Conservation (phyloP, 2,329 filamentous ascomycete genomes). For the Apiospora saccharicola region DNA sequence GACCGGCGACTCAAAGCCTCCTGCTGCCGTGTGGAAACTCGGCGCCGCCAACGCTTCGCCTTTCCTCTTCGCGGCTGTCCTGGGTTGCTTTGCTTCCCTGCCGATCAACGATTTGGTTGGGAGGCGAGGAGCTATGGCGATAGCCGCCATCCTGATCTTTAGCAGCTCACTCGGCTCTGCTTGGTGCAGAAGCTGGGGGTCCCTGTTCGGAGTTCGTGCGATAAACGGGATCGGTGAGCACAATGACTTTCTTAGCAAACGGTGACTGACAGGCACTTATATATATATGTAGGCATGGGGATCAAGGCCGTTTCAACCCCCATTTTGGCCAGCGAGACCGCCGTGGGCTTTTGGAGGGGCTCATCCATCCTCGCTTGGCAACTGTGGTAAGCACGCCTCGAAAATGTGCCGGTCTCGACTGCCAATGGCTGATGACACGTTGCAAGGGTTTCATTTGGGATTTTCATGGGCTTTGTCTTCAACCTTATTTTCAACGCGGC, state of each 20-base stretch:
- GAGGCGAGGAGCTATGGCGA: slow-evolving; percentile 48
- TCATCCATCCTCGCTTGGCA: slow-evolving; percentile 58
- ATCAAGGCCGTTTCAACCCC: slow-evolving; percentile 57
- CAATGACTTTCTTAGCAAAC: not conserved
- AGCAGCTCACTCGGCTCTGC: slow-evolving; percentile 45
- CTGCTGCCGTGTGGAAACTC: slow-evolving; percentile 42
- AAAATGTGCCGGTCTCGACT: not conserved
- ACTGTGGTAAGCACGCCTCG: slow-evolving; percentile 42
- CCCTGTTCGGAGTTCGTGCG: slow-evolving; percentile 24
- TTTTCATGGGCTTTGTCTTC: slow-evolving; percentile 46
- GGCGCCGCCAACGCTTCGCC: slow-evolving; percentile 50
- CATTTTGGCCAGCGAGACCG: slow-evolving; percentile 55
- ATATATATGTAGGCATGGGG: slow-evolving; percentile 48
- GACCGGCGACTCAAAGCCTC: not conserved
- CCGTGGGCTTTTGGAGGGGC: slow-evolving; percentile 56
- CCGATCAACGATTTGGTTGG: slow-evolving; percentile 52
- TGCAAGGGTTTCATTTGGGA: slow-evolving; percentile 45
- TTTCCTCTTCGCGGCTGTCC: slow-evolving; percentile 47
- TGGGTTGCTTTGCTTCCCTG: slow-evolving; percentile 50
- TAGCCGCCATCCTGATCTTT: slow-evolving; percentile 49
- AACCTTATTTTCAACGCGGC: slow-evolving; percentile 31
- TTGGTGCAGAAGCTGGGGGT: slow-evolving; percentile 21
- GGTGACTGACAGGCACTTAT: not conserved
- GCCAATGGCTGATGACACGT: slow-evolving; percentile 22
- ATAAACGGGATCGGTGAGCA: slow-evolving; percentile 28